A percentile compares a stretch with the other conserved stretches of the same genome.
phyloP scores from a whole-genome alignment of 2,329 filamentous ascomycete species.

The Monilinia vaccinii-corymbosi region DNA sequence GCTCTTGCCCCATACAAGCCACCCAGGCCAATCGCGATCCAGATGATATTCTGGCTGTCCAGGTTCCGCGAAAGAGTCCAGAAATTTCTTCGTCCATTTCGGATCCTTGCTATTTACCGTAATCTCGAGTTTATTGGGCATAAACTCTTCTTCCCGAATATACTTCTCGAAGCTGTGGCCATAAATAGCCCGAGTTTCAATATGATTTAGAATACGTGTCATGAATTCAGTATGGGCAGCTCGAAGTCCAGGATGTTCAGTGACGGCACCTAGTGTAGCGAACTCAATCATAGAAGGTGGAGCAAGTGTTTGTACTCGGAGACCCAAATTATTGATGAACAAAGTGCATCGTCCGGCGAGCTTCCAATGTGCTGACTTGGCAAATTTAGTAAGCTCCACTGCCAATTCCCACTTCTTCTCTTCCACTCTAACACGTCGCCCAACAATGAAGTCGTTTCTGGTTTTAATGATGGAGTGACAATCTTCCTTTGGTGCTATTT shows the following conservation, averaged over 20 bases:
- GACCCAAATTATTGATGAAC: slow-evolving; percentile 81
- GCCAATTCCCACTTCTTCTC: slow-evolving; percentile 73
- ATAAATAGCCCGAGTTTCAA: slow-evolving; percentile 80
- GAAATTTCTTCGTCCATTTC: slow-evolving; percentile 68
- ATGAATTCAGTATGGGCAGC: slow-evolving; percentile 75
- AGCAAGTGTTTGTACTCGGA: slow-evolving; percentile 84
- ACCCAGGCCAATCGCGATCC: slow-evolving; percentile 86
- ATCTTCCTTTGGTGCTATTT: slow-evolving; percentile 8
- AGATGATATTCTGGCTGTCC: slow-evolving; percentile 75
- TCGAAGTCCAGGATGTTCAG: slow-evolving; percentile 80
- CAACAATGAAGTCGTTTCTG: slow-evolving; percentile 64
- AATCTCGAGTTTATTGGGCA: slow-evolving; percentile 68
- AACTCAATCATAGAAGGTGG: slow-evolving; percentile 76
- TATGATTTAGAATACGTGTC: slow-evolving; percentile 65
- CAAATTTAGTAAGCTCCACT: slow-evolving; percentile 68
- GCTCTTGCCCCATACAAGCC: slow-evolving; percentile 88
- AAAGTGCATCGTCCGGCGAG: slow-evolving; percentile 83
- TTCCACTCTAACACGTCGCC: slow-evolving; percentile 70
- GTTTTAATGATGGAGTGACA: slow-evolving; percentile 44
- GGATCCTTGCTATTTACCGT: slow-evolving; percentile 65
- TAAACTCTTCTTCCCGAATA: slow-evolving; percentile 67
- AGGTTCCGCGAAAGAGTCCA: slow-evolving; percentile 67
- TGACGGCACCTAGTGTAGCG: slow-evolving; percentile 72
- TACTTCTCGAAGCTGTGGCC: slow-evolving; percentile 83
- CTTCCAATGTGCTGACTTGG: slow-evolving; percentile 87